Evolutionary conservation across 2,329 filamentous ascomycete species (phyloP), one percentile per base, ranked within the genome.

Genomic region (Rhexocercosporidium sp.): DNA sequence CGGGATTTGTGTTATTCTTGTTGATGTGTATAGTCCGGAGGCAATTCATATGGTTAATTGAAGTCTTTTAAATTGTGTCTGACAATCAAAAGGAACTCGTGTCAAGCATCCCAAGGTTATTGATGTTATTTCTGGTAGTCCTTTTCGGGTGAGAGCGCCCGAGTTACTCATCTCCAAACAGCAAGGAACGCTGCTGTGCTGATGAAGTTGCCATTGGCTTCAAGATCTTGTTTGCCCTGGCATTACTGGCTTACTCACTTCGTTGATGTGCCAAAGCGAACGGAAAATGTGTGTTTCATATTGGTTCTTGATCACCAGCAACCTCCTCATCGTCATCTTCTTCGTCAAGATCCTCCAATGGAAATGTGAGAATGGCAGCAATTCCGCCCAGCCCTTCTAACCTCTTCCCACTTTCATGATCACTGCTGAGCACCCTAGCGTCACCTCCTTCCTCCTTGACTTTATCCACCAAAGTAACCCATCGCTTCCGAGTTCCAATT

Each of bases 381-480:
- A 99, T 91, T 20, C 94, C 92, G 0, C 96, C 94, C 68, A 98
- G 78, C 14, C 90, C 91, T 72, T 94, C 92, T 16, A 99, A 80
- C 67, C 94, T 84, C 81, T 91, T 91, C 0, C 96, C 96, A 78
- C 94, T 97, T 82, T 97, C 95, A 78, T 98, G 95, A 75, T 96
- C 91, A 74, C 92, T 94, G 78, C 95, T 98, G 31, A 98, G 81
- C n/a, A 98, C 88, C 63, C 92, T 85, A 0, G 93, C 92, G 71
- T 97, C 94, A 1, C 95, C 96, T 5, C 95, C 96, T 70, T 93
- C 90, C 3, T 89, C 89, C 71, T 90, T 88, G n/a, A 98, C 95
- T 69, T 90, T 90, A 78, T 98, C 95, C 3, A 98, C 94, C 54
- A 98, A 83, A 9, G 82, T 82, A 0, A 98, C 95, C 84, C 94